Base-by-base conservation (phyloP, 2,329 filamentous ascomycete genomes). In the Epichloe sibirici region DNA sequence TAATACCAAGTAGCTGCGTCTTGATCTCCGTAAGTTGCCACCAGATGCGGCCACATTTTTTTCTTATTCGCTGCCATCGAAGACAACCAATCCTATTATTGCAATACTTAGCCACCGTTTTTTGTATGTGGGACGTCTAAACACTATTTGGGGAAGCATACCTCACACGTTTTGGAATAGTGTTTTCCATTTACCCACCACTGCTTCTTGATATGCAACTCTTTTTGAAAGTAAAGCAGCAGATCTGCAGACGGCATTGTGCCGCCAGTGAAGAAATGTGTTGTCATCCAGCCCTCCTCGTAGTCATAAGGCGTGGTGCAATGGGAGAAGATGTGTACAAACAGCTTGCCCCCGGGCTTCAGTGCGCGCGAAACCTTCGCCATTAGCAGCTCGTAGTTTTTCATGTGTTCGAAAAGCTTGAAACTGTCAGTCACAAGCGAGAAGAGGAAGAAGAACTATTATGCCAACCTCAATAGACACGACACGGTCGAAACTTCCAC, bases 381-480 rank as follows among this genome's bases (percentile, higher is more conserved):
- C 69, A 87, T 77, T 25, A 87, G 74, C 12, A 80, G 69, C 56
- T 83, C 76, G 65, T 87, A 86, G 65, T 87, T 87, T 65, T 87
- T 87, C 83, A 87, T 86, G 65, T 87, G 84, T 64, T 87, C 83
- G 61, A 88, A 86, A 12, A 87, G 72, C 74, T 86, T 17, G 15
- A 42, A 8, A 51, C 21, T 46, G 35, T 47, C 25, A 55, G 37
- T 37, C 9, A 43, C 21, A 15, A 21, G 11, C 17, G 12, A 15
- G 17, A 23, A 8, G 25, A 8, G 17, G 13, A 11, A 31, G 8
- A 43, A n/a, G 6, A 53, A 39, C 12, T 37, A 38, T 13, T n/a
- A 35, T 8, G 37, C 56, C 43, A 50, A 57, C 74, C 67, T 78
- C 84, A 56, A 87, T 83, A 7, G 79, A 82, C 15, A 87, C 71